phyloP scores from a whole-genome alignment of 2,329 filamentous ascomycete species.

The Trichoderma simmonsii region DNA sequence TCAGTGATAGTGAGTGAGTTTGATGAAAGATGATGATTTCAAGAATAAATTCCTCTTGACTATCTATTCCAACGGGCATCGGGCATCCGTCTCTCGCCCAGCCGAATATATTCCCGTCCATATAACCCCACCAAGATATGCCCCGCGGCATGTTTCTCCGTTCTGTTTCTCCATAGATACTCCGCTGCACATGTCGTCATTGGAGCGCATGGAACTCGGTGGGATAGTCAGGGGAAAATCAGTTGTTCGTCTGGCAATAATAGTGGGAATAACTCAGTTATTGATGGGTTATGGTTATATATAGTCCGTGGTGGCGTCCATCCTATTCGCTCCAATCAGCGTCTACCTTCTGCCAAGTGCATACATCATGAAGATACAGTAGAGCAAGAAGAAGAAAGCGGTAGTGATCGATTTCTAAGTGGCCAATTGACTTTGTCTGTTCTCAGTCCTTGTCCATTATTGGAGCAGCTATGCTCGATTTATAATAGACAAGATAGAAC shows the following conservation, averaged over 20 bases:
- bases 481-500: no score
- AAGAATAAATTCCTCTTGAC: neutral
- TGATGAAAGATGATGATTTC: neutral
- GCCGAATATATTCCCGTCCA: slow-evolving; percentile 6
- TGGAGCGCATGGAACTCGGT: slow-evolving; percentile 4
- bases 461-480: neutral
- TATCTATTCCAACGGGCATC: neutral
- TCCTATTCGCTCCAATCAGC: neutral
- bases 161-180: slow-evolving; percentile 1
- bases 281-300: neutral
- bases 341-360: neutral
- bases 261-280: neutral
- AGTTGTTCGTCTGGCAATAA: neutral
- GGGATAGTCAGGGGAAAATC: neutral
- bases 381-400: no score
- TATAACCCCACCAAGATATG: neutral
- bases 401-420: no score
- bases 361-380: neutral
- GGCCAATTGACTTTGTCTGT: neutral
- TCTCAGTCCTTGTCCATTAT: neutral
- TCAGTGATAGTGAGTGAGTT: neutral
- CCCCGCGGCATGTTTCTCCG: neutral
- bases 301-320: neutral
- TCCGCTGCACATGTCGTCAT: slow-evolving; percentile 10
- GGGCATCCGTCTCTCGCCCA: neutral